A percentile compares a stretch with the other conserved stretches of the same genome.
phyloP scores from a whole-genome alignment of 257 asterid species.

The Nicotiana paniculata region DNA sequence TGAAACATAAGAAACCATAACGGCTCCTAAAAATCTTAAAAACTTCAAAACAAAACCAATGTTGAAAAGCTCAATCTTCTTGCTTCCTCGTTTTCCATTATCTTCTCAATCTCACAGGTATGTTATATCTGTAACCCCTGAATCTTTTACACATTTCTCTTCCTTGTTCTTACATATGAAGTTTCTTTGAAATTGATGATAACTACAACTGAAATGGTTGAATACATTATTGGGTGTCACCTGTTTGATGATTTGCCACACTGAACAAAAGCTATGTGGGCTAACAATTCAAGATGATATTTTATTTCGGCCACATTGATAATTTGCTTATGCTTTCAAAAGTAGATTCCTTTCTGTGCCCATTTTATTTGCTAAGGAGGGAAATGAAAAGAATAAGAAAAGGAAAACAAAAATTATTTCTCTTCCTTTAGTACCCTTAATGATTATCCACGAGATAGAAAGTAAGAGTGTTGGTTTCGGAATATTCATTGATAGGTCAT shows the following conservation, averaged over 20 bases:
- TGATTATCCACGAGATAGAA: background rate
- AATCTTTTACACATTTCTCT: background rate
- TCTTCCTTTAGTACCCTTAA: background rate
- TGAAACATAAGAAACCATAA: background rate
- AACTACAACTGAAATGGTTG: background rate
- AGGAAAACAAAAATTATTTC: background rate
- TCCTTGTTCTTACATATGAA: background rate
- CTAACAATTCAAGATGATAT: too few species aligned
- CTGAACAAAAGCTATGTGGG: background rate
- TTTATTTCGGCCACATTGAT: too few species aligned
- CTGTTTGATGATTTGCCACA: constrained; percentile 3
- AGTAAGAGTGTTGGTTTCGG: background rate
- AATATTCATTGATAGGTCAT: background rate
- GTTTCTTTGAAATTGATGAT: background rate
- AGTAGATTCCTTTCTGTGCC: background rate
- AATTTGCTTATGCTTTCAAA: too few species aligned
- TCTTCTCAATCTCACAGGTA: constrained; percentile 29
- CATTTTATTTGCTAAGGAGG: background rate
- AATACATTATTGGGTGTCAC: background rate
- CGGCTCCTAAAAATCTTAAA: background rate
- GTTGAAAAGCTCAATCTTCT: constrained; percentile 31
- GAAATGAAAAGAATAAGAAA: background rate
- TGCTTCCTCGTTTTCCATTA: constrained; percentile 28
- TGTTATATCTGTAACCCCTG: background rate
- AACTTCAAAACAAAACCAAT: constrained; percentile 13